These are phyloP conservation scores for Aphanomyces euteiches DNA, from an alignment of 352 stramenopile genomes.

Conservation along the genomic window DNA sequence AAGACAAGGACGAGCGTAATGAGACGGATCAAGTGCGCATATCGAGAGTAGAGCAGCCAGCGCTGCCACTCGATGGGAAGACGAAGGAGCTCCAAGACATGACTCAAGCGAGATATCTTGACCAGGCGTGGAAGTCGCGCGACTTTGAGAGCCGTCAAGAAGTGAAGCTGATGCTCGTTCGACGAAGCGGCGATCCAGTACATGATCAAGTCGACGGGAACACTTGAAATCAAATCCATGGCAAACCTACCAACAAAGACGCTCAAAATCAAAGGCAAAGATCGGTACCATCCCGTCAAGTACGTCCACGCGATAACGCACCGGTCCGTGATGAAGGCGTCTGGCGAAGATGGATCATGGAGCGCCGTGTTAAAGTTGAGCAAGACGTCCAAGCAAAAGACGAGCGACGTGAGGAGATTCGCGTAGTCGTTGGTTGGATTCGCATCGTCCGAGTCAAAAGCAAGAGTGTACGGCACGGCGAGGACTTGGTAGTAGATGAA, in stretches of 20 bases:
- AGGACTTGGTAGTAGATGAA: conserved; percentile 79
- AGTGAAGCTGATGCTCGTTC: conserved; percentile 49
- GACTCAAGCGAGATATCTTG: conserved; percentile 58
- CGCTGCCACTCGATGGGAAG: conserved; percentile 62
- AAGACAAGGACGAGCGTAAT: conserved; percentile 61
- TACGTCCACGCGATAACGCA: conserved; percentile 56
- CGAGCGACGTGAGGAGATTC: conserved; percentile 25
- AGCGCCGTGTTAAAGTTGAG: conserved; percentile 51
- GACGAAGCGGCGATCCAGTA: conserved; percentile 47
- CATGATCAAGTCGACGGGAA: conserved; percentile 67
- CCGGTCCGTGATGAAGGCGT: conserved; percentile 58
- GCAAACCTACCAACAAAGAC: conserved; percentile 47
- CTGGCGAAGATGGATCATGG: conserved; percentile 35
- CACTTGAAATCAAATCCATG: conserved; percentile 69
- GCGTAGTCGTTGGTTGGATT: conserved; percentile 21
- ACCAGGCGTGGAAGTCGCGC: conserved; percentile 62
- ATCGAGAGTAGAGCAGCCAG: conserved; percentile 76
- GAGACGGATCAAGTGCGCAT: conserved; percentile 68
- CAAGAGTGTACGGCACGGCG: conserved; percentile 56
- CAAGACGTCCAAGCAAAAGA: conserved; percentile 43
- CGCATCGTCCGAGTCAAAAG: conserved; percentile 55
- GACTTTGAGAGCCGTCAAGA: conserved; percentile 64
- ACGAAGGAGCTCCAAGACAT: conserved; percentile 70
- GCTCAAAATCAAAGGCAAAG: conserved; percentile 3
- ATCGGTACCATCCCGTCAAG: conserved; percentile 45